Percentiles rank a stretch among this genome's conserved stretches.
These are phyloP conservation scores for Schizochytrium sp. DNA, from an alignment of 108 stramenopile genomes.

Conservation along the genomic window DNA sequence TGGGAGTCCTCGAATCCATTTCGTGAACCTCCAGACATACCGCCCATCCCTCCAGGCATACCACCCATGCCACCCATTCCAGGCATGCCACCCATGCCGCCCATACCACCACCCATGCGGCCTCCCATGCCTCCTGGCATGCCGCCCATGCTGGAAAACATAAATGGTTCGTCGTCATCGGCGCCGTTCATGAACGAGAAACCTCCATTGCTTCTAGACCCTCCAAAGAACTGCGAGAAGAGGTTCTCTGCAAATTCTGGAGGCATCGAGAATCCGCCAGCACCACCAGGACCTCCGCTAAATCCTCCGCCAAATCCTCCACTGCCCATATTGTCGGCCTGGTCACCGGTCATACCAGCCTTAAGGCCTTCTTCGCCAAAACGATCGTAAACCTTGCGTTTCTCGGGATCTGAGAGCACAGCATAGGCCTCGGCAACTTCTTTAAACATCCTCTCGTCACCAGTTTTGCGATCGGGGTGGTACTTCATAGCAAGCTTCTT, in stretches of 20 bases:
- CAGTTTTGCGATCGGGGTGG: slow-evolving; percentile 57
- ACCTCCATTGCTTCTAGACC: slow-evolving; percentile 69
- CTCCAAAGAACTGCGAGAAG: slow-evolving; percentile 94
- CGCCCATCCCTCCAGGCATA: slow-evolving; percentile 55
- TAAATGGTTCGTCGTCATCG: background rate
- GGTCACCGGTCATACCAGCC: slow-evolving; percentile 63
- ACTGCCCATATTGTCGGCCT: slow-evolving; percentile 28
- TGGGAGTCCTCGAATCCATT: background rate
- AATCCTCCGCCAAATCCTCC: background rate
- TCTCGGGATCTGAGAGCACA: slow-evolving; percentile 87
- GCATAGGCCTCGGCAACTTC: slow-evolving; percentile 96
- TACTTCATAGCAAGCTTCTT: slow-evolving; percentile 76
- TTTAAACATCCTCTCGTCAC: slow-evolving; percentile 80
- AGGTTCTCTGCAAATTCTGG: slow-evolving; percentile 80
- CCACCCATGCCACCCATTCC: background rate
- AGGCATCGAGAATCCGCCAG: slow-evolving; percentile 47
- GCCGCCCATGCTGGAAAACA: slow-evolving; percentile 16
- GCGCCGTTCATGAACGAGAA: background rate
- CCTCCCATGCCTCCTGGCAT: slow-evolving; percentile 38
- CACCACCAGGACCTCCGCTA: background rate
- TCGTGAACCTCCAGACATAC: background rate
- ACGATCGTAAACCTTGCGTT: slow-evolving; percentile 92
- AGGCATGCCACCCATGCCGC: background rate
- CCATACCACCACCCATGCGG: slow-evolving; percentile 72
- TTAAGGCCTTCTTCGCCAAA: slow-evolving; percentile 88